These are phyloP conservation scores for Fonsecaea erecta DNA, from an alignment of 2,329 filamentous ascomycete genomes.

Conservation along the genomic window DNA sequence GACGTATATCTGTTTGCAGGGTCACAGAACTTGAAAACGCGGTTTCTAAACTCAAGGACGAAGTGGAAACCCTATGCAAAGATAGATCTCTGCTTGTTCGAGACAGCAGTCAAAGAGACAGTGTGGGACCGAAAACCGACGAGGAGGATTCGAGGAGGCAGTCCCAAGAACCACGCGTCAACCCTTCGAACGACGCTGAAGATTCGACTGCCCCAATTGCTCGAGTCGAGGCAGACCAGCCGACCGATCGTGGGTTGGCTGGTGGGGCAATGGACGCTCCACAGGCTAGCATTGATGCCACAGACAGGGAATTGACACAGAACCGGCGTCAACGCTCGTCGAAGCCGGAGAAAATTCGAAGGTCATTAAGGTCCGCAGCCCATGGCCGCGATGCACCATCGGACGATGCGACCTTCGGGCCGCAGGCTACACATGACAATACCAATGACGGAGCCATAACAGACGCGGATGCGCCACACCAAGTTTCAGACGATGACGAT, in stretches of 20 bases:
- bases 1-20: too few relatives aligned
- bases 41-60: neutral
- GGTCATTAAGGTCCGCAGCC: too few relatives aligned
- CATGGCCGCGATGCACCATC: neutral
- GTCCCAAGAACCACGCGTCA: too few relatives aligned
- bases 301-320: too few relatives aligned
- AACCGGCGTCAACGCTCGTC: neutral
- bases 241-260: neutral
- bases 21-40: too few relatives aligned
- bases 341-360: too few relatives aligned
- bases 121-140: too few relatives aligned
- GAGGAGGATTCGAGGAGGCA: too few relatives aligned
- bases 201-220: neutral
- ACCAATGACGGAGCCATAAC: neutral
- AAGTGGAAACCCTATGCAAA: neutral
- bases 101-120: neutral
- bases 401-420: neutral
- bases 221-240: conserved; percentile 2
- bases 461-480: neutral
- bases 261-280: neutral
- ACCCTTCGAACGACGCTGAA: conserved; percentile 7
- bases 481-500: conserved; percentile 1
- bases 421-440: neutral
- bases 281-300: neutral
- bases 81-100: neutral